Conservation (phyloP, 441 rosid species). For the Corymbia citriodora region DNA sequence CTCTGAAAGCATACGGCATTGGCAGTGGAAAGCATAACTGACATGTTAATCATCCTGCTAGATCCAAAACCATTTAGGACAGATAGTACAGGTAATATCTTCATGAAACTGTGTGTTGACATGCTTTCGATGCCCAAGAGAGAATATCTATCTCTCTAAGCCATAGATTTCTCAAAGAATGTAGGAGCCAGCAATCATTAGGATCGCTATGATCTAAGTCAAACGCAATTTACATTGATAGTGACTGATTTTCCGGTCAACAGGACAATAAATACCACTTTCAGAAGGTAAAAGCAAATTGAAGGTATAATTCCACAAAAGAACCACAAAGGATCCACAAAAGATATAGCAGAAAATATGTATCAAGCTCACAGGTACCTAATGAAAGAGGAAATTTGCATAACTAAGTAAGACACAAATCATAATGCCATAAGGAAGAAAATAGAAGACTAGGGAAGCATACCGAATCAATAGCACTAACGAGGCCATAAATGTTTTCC, state of each 20-base stretch:
- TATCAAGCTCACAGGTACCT: neutral
- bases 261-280: neutral
- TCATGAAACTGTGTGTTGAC: neutral
- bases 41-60: neutral
- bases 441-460: neutral
- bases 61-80: neutral
- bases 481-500: slow-evolving; percentile 69
- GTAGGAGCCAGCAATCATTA: neutral
- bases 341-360: neutral
- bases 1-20: neutral
- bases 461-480: slow-evolving; percentile 66
- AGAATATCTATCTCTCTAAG: neutral
- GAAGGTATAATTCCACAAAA: neutral
- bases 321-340: too few species aligned
- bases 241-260: neutral
- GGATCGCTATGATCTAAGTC: neutral
- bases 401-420: neutral
- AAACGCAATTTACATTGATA: neutral
- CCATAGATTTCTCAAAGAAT: neutral
- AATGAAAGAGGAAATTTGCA: neutral
- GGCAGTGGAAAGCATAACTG: neutral
- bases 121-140: neutral
- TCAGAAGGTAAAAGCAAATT: neutral
- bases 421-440: neutral
- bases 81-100: neutral